Base-by-base conservation (phyloP, 768 basidiomycete species). In the Galerina sulciceps region DNA sequence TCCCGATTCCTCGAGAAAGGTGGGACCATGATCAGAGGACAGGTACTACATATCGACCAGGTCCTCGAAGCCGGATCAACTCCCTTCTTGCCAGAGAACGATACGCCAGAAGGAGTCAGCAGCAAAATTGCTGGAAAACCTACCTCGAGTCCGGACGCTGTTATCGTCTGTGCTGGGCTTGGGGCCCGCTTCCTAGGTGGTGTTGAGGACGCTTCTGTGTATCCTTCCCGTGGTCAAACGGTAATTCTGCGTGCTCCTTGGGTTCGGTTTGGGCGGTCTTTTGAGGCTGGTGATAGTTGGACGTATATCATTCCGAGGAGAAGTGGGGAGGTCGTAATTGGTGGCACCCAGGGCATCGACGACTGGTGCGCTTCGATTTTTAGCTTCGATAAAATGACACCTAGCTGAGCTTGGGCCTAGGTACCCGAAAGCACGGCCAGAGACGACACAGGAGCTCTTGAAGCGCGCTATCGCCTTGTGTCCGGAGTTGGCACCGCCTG, bases 201-300 rank as follows among this genome's bases (percentile, higher is more conserved):
- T 2, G 86, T 96, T 1, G 88, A 94, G 65, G 95, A 97, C 69
- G 76, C 77, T 50, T 76, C 74, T 26, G 76, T 94, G 15, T 86
- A 84, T 67, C 92, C 94, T 0, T 83, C 93, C 58, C 81, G 93
- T 40, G 94, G 94, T 5, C 95, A 96, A 73, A 89, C 91, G 0
- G 86, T 95, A 6, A 71, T 94, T 17, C 77, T 96, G 22, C 72
- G 83, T 35, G 90, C 91, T 3, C 88, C 91, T 0, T 81, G 82
- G 74, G 74, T 92, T 43, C 79, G 83, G 37, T 82, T 78, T 62
- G 86, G 85, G 6, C 72, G 76, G 53, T 81, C 84, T 0, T 64
- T 79, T 13, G 78, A 75, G 59, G 55, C 53, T 10, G 66, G 73
- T 3, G 79, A 79, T 5, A 55, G 37, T 10, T 78, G 79, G 76